These are phyloP conservation scores for Aspergillus tamarii DNA, from an alignment of 2,329 filamentous ascomycete species.

Conservation along the genomic window DNA sequence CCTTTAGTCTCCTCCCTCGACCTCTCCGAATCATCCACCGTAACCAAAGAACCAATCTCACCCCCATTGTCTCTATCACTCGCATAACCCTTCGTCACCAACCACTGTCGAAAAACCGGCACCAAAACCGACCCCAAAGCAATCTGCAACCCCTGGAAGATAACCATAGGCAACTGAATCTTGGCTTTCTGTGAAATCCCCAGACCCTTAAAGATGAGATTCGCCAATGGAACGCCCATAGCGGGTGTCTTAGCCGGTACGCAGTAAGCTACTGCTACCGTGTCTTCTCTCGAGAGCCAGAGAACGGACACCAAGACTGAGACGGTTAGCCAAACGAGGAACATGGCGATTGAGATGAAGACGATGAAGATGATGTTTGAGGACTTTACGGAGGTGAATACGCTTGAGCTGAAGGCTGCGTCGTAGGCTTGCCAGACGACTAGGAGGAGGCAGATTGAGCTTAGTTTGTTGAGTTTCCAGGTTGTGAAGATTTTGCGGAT, in stretches of 20 bases:
- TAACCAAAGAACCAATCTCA: background rate
- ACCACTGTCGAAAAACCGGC: background rate
- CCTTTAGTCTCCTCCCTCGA: background rate
- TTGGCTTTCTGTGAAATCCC: background rate
- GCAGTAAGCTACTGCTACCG: background rate
- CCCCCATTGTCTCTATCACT: too few relatives aligned
- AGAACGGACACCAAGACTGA: background rate
- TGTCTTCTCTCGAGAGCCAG: slow-evolving; percentile 1
- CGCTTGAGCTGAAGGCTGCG: background rate
- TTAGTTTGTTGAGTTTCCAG: background rate
- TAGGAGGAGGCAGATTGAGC: background rate
- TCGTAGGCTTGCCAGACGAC: background rate
- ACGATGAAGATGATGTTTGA: slow-evolving; percentile 1
- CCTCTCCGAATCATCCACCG: background rate
- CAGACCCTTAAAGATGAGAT: background rate
- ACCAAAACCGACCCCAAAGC: background rate
- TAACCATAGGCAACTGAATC: background rate
- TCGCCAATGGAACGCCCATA: background rate
- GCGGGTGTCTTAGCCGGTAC: background rate
- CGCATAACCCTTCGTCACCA: background rate
- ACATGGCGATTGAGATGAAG: slow-evolving; percentile 1
- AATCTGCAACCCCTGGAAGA: background rate
- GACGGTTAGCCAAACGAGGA: background rate
- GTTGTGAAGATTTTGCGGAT: background rate
- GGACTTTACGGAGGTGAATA: background rate